Conservation (phyloP, 2,329 filamentous ascomycete species). For the Lasiodiplodia theobromae region DNA sequence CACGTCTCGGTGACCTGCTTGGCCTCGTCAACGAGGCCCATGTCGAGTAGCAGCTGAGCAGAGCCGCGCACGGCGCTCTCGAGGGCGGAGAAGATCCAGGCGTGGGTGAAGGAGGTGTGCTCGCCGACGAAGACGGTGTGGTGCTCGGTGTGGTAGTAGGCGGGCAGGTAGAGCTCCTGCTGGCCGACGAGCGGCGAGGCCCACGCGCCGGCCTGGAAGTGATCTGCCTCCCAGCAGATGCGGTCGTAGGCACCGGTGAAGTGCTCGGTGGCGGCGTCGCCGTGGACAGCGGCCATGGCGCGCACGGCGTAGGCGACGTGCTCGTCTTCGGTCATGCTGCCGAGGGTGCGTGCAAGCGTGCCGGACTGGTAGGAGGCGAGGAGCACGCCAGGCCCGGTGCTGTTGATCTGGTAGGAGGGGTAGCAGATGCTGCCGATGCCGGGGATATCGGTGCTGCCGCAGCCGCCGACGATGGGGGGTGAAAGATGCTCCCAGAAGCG, state of each 20-base stretch:
- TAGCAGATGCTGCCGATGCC: conserved; percentile 71
- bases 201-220: conserved; percentile 69
- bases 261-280: conserved; percentile 63
- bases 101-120: conserved; percentile 75
- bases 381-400: conserved; percentile 67
- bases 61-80: conserved; percentile 72
- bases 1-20: conserved; percentile 69
- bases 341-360: conserved; percentile 54
- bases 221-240: conserved; percentile 70
- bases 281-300: conserved; percentile 73
- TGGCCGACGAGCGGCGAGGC: conserved; percentile 66
- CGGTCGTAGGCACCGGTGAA: conserved; percentile 71
- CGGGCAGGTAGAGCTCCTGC: conserved; percentile 73
- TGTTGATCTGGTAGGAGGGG: conserved; percentile 71
- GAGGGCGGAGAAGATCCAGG: conserved; percentile 72
- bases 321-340: conserved; percentile 61
- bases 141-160: conserved; percentile 74
- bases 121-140: conserved; percentile 73
- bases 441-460: conserved; percentile 66
- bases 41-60: conserved; percentile 67
- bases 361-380: conserved; percentile 66
- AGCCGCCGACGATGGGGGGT: conserved; percentile 69
- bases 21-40: conserved; percentile 74
- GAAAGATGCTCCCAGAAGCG: conserved; percentile 66
- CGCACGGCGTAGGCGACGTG: conserved; percentile 70